Evolutionary conservation across 352 stramenopile genomes (phyloP), one percentile per base, ranked within the genome.

Genomic region (Globisporangium cylindrosporum): DNA sequence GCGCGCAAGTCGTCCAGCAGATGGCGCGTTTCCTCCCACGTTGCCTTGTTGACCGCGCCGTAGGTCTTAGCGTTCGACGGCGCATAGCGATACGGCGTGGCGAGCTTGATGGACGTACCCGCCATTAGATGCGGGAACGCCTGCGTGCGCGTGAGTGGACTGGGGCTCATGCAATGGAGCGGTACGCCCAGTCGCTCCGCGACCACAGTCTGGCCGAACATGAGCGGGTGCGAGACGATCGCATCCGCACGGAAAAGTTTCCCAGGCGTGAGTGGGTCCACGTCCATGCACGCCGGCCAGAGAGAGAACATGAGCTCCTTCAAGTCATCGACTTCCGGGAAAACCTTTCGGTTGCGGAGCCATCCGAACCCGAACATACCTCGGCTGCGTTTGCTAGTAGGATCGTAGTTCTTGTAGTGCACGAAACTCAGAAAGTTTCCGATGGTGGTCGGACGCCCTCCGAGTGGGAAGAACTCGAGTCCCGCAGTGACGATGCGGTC

Each of bases 391-490:
- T 41, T 61, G 6, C 46, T 6, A 18, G 29, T 9, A 4, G 29
- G 29, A 34, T 34, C 29, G 29, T 63, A 22, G 41, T 32, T 60
- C 55, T 73, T 73, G 38, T 83, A 68, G 36, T 81, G 60, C 32
- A 89, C 49, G 41, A 82, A 78, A 9, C 74, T 29, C 59, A 91
- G 29, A 57, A 88, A 90, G 22, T 79, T 81, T 5, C 66, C 68
- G 20, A 81, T 76, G 1, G 76, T 91, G 15, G 73, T 78, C 0
- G 77, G 65, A 48, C 70, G 75, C 18, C 86, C 86, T 43, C 75
- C 79, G n/a, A 94, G 79, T 15, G 86, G 80, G 64, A 82, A 92
- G 58, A 92, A 94, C 46, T 92, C 82, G 6, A 94, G 67, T 8
- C 84, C 84, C 54, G 73, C 70, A 27, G 63, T 72, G 10, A 82